phyloP scores from a whole-genome alignment of 495 filamentous ascomycete genomes.

The Penicillium verhagenii region DNA sequence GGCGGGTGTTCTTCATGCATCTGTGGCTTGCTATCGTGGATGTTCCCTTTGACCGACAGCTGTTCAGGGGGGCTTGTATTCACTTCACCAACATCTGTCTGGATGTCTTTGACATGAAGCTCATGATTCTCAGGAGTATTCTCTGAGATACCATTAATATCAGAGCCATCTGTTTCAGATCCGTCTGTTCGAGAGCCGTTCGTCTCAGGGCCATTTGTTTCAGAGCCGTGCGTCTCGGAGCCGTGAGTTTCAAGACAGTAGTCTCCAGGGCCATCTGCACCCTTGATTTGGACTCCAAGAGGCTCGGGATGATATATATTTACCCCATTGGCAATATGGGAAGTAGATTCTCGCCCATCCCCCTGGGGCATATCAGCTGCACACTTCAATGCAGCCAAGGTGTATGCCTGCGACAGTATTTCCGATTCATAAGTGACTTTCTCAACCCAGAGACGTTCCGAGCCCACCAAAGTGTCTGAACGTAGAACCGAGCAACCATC shows the following conservation, averaged over 20 bases:
- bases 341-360: neutral
- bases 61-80: neutral
- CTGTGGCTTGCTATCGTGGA: neutral
- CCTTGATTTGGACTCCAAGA: neutral
- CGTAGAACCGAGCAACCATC: neutral
- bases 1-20: neutral
- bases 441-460: slow-evolving; percentile 37
- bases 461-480: neutral
- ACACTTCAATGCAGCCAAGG: slow-evolving; percentile 15
- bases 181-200: neutral
- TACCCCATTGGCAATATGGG: neutral
- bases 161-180: neutral
- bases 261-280: neutral
- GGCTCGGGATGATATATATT: neutral
- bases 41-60: neutral
- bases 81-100: too few relatives aligned
- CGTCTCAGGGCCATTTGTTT: neutral
- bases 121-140: neutral
- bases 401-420: slow-evolving; percentile 31
- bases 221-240: neutral
- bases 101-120: neutral
- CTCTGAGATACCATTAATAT: too few relatives aligned
- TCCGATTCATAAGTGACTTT: slow-evolving; percentile 37
- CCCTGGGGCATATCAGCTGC: neutral
- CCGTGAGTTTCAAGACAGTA: too few relatives aligned